A percentile compares a stretch with the other conserved stretches of the same genome.
Conservation (phyloP, 768 basidiomycete species). For the Hygrophoropsis aurantiaca region DNA sequence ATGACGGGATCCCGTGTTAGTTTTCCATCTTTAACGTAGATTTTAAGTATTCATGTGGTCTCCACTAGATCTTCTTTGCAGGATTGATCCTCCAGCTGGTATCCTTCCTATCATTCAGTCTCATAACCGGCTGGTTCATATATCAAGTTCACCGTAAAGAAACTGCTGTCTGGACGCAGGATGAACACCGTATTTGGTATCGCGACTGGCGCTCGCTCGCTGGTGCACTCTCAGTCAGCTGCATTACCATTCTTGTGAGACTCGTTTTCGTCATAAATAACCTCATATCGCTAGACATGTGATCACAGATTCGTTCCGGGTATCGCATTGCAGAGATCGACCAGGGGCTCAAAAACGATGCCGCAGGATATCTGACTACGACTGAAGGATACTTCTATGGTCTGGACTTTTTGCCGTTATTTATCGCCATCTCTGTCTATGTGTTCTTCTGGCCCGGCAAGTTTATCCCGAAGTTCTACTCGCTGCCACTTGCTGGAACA, state of each 20-base stretch:
- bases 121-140: conserved; percentile 47
- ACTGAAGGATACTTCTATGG: conserved; percentile 65
- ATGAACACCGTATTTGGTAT: conserved; percentile 43
- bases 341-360: conserved; percentile 65
- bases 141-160: conserved; percentile 44
- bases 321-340: conserved; percentile 62
- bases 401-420: conserved; percentile 65
- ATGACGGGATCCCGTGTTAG: conserved; percentile 37
- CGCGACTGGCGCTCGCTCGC: conserved; percentile 62
- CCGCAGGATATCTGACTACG: conserved; percentile 52
- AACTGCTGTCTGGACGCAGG: conserved; percentile 40
- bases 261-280: not conserved
- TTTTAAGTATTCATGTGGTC: not conserved
- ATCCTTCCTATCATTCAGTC: conserved; percentile 49
- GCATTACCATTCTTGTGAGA: conserved; percentile 58
- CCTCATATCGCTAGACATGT: conserved; percentile 23
- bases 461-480: too few relatives aligned
- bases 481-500: too few relatives aligned
- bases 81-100: conserved; percentile 56
- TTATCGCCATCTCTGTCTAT: conserved; percentile 54
- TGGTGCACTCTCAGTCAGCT: conserved; percentile 51
- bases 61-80: conserved; percentile 56
- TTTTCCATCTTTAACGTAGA: conserved; percentile 11
- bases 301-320: conserved; percentile 55
- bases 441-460: conserved; percentile 61